These are phyloP conservation scores for Leccinellum albellum DNA, from an alignment of 768 basidiomycete genomes.

Conservation along the genomic window DNA sequence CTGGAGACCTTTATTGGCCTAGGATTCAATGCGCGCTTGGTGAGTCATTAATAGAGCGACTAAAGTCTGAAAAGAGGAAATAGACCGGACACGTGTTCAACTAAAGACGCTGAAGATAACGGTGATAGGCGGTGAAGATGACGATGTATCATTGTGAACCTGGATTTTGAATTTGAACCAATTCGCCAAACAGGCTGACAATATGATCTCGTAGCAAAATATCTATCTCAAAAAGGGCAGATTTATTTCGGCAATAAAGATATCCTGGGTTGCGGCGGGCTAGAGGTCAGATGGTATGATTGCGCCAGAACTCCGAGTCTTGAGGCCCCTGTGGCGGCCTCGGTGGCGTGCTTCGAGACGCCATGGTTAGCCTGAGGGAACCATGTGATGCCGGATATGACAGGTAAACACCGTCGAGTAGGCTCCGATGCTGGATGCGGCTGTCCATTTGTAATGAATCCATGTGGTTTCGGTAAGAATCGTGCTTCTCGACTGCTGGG, in stretches of 20 bases:
- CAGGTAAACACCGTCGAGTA: neutral
- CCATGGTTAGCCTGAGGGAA: neutral
- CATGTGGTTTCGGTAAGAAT: neutral
- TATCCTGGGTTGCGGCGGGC: too few species aligned
- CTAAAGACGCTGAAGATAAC: conserved; percentile 16
- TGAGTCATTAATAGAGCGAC: conserved; percentile 2
- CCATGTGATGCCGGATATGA: neutral
- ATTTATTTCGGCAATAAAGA: too few species aligned
- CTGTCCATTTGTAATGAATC: neutral
- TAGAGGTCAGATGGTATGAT: too few species aligned
- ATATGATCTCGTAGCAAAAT: too few species aligned
- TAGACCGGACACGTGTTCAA: conserved; percentile 1
- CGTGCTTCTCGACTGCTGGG: too few species aligned
- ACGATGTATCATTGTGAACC: too few species aligned
- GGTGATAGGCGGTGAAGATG: too few species aligned
- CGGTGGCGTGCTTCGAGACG: neutral
- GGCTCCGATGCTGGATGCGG: neutral
- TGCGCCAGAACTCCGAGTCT: too few species aligned
- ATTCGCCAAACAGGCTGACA: too few species aligned
- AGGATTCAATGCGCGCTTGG: conserved; percentile 3
- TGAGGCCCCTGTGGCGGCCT: too few species aligned
- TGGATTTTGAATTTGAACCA: too few species aligned
- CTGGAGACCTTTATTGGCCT: conserved; percentile 14
- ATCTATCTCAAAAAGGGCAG: too few species aligned
- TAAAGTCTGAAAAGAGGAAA: conserved; percentile 4